Percentiles rank a stretch among this genome's conserved stretches.
Evolutionary conservation across 2,329 filamentous ascomycete species (phyloP).

Genomic region (Colletotrichum simmondsii): DNA sequence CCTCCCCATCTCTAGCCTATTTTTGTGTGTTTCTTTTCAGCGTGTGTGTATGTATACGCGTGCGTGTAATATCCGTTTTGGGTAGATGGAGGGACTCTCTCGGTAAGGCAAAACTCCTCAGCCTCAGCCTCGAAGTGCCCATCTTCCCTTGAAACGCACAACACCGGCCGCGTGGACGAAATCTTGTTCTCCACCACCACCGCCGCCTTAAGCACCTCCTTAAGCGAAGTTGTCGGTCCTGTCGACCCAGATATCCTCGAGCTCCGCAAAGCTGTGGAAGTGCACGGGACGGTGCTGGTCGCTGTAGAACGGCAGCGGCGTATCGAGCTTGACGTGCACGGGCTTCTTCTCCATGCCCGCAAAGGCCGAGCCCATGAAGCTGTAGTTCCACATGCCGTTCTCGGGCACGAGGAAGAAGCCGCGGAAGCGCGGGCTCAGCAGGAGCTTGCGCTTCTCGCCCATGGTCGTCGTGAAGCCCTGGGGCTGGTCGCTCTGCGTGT

Average conservation of each 20-base stretch:
- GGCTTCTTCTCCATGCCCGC: conserved; percentile 89
- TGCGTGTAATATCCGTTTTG: neutral
- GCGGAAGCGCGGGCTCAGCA: conserved; percentile 92
- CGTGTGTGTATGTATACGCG: neutral
- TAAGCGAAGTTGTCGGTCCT: conserved; percentile 91
- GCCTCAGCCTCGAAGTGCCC: neutral
- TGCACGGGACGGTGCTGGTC: conserved; percentile 92
- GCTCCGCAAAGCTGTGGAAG: conserved; percentile 96
- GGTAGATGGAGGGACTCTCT: neutral
- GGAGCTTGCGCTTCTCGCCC: conserved; percentile 93
- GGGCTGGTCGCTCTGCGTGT: conserved; percentile 90
- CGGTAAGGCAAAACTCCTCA: neutral
- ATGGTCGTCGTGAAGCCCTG: conserved; percentile 92
- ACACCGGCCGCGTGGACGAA: neutral
- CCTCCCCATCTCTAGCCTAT: neutral
- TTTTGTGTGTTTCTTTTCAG: neutral
- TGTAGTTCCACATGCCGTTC: conserved; percentile 94
- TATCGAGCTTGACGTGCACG: conserved; percentile 93
- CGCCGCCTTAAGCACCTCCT: conserved; percentile 41
- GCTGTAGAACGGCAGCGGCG: conserved; percentile 89
- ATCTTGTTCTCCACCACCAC: no score
- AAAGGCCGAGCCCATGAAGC: conserved; percentile 94
- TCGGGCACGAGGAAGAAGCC: conserved; percentile 98
- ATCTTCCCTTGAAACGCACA: neutral
- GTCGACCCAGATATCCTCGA: conserved; percentile 98